Base-by-base conservation (phyloP, 352 stramenopile species). In the Thraustotheca clavata region DNA sequence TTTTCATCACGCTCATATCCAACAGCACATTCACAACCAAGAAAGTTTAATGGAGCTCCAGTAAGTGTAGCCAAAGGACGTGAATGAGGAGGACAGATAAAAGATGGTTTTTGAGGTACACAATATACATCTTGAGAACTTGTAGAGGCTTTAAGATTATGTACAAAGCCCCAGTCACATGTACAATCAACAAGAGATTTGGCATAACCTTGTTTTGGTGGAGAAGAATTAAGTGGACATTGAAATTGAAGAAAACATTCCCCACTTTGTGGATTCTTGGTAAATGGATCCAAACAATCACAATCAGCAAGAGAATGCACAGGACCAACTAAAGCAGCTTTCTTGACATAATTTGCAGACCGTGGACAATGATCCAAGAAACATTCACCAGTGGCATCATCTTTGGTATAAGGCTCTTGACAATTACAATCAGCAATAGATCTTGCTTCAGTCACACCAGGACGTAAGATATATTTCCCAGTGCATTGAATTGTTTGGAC, bases 361-460 rank as follows among this genome's bases (percentile, higher is more conserved):
- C 84, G 75, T 1, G 82, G 84, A 33, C 84, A 94, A 35, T 72
- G 73, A 0, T 55, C 70, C 22, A 94, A 59, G 27, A 71, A 27
- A 50, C 84, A 91, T 47, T 75, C 67, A 7, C 76, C 76, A 1
- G 76, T 84, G 20, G 68, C 68, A 4, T 75, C 62, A 34, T 90
- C 75, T 39, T 89, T 91, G 36, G 73, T 75, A 71, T 94, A 94
- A 32, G 84, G 84, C 7, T 73, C 70, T 29, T 79, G 69, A 49
- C 84, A 94, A 68, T 83, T 77, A 50, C 84, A 94, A 74, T 91
- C 84, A 0, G 70, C 71, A 40, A 86, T 62, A 4, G 82, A 89
- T n/a, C 67, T 57, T 16, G 79, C 67, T 3, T 60, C 49, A 2
- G 48, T 16, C 1, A 72, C 31, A 3, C 71, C 72, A 7, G 67